Base-by-base conservation (phyloP, 225 moss, liverwort and hornwort species). In the Climacium dendroides region DNA sequence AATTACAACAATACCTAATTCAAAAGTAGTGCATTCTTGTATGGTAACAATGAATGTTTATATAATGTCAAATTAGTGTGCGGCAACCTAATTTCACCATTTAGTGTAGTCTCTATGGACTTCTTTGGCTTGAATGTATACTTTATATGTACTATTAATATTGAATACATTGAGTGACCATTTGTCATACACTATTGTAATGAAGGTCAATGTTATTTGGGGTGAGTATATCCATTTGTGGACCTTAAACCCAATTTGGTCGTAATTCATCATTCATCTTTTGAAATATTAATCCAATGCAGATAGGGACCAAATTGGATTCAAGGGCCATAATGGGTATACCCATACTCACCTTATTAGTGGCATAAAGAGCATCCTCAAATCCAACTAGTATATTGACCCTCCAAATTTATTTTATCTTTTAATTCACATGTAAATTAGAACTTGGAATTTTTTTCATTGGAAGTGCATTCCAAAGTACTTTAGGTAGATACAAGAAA, bases 311-410 rank as follows among this genome's bases (percentile, higher is more conserved):
- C 3, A 1, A 26, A 25, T 25, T 25, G 25, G 3, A 1, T 41
- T 69, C 0, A 1, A 0, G 3, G 5, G 15, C 3, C 3, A 25
- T 41, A 25, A 15, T 25, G 15, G 26, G 5, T 70, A 26, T 25
- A 25, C 0, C 0, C 0, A 3, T 70, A 41, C 3, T 41, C 0
- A 39, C 11, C 0, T 65, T 35, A 65, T 5, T 19, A 10, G 13
- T 5, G 25, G 9, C 5, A 41, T 2, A 41, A 41, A 28, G 28
- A 45, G 6, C 43, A 45, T 71, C 16, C 0, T 28, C 9, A 16
- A 0, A 15, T 71, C 9, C 15, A 43, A 28, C 3, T 10, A 0
- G 6, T 43, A 16, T 6, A 69, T 71, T 45, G 10, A 2, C 15
- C 15, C 10, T 16, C 6, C 2, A 16, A 71, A 26, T 28, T 26